Evolutionary conservation across 768 basidiomycete species (phyloP).

Genomic region (Auriscalpium orientale): DNA sequence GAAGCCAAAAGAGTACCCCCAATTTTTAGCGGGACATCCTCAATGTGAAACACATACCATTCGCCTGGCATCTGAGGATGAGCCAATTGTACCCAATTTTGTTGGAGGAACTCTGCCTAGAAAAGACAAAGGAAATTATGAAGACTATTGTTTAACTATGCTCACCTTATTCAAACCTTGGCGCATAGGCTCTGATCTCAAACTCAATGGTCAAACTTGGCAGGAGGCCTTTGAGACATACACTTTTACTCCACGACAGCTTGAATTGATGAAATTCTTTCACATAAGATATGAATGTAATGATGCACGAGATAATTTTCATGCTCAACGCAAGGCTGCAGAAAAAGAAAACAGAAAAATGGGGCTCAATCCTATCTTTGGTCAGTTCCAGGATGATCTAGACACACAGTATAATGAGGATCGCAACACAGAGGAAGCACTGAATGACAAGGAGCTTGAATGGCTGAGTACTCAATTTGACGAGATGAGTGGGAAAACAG

Average conservation of each 20-base stretch:
- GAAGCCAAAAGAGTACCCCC: background rate
- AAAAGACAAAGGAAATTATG: conserved; percentile 17
- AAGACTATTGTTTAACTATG: conserved; percentile 15
- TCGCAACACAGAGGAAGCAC: no score
- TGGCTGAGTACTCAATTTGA: no score
- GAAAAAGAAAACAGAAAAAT: conserved; percentile 4
- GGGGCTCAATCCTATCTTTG: background rate
- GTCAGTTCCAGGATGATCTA: background rate
- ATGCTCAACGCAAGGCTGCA: background rate
- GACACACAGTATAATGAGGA: background rate
- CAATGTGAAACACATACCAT: conserved; percentile 18
- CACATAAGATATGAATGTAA: conserved; percentile 22
- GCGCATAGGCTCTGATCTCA: conserved; percentile 1
- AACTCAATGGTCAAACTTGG: conserved; percentile 15
- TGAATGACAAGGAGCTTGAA: no score
- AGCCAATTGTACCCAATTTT: conserved; percentile 22
- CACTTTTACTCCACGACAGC: conserved; percentile 11
- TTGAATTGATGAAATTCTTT: conserved; percentile 23
- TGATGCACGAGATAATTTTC: conserved; percentile 26
- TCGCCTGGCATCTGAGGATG: no score
- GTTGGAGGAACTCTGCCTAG: conserved; percentile 23
- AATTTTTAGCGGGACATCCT: conserved; percentile 18
- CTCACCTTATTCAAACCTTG: conserved; percentile 11
- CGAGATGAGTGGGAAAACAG: no score
- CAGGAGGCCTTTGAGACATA: conserved; percentile 15